Evolutionary conservation across 805 yeast species (phyloP), one percentile per base, ranked within the genome.

Genomic region (Yarrowia keelungensis): DNA sequence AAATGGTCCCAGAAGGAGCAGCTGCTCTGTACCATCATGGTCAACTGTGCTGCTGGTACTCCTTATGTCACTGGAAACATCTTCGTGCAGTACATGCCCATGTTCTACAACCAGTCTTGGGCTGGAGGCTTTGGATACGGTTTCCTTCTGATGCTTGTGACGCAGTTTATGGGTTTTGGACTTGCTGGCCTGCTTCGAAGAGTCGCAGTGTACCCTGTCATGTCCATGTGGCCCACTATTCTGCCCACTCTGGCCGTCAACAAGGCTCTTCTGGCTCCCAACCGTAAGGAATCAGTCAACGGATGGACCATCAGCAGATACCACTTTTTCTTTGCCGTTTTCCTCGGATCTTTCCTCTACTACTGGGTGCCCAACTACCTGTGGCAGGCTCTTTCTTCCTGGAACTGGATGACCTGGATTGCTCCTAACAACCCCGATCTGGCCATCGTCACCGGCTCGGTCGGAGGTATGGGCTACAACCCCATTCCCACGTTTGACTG

Each of bases 291-390:
- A 71, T 73, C 74, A 10, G 83, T 85, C 16, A 81, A 85, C 70
- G 90, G 91, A 3, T 87, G 92, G 91, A 81, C 75, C 36, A 81
- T 87, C 51, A 78, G 85, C 9, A 81, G 88, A 70, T 84, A 83
- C 71, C 76, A 75, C 59, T 84, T 86, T 73, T 87, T 88, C 76
- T 73, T 81, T 22, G 66, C 78, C 49, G 80, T 80, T 3, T 78
- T 84, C 68, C 66, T 73, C n/a, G 75, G 75, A 14, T 76, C 82
- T 41, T 87, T 87, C 72, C 69, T 81, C 9, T 88, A 87, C 84
- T 85, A 83, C 74, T 88, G 89, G 87, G 78, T 89, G 72, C 91
- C 93, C 10, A 89, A 87, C 67, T 88, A 81, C 74, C 79, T 89
- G 16, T 87, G 87, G 78, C 79, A 81, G 26, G 91, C 87, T 2